Conservation (phyloP, 2,329 filamentous ascomycete genomes). For the Sporothrix schenckii region DNA sequence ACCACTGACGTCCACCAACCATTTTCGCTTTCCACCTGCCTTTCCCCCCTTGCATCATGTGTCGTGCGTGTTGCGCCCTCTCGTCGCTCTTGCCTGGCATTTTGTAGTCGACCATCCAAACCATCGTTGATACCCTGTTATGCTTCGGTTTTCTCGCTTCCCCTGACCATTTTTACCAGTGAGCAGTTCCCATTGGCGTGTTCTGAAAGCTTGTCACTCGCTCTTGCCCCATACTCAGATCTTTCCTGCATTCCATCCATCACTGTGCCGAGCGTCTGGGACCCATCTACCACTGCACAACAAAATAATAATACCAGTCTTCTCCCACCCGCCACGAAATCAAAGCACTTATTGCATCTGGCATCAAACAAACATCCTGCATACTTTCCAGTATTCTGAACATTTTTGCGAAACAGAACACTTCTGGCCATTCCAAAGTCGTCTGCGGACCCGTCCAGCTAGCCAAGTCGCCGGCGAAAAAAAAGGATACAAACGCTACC, state of each 20-base stretch:
- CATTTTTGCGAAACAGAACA: not conserved
- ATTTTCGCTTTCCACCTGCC: conserved; percentile 14
- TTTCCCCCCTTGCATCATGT: conserved; percentile 19
- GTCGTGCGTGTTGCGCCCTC: not conserved
- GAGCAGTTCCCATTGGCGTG: conserved; percentile 14
- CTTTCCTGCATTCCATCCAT: conserved; percentile 15
- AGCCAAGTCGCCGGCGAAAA: conserved; percentile 22
- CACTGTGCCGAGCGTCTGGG: not conserved
- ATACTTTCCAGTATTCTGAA: not conserved
- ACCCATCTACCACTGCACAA: not conserved
- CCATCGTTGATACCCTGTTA: conserved; percentile 18
- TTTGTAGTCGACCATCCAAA: conserved; percentile 2
- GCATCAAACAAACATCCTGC: not conserved
- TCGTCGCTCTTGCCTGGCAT: conserved; percentile 12
- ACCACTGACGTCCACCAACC: conserved; percentile 20
- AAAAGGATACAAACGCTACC: conserved; percentile 10
- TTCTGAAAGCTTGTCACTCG: conserved; percentile 28
- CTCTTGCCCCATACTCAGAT: conserved; percentile 19
- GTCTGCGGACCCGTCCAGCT: not conserved
- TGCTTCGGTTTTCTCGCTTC: conserved; percentile 15
- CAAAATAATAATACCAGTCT: not conserved
- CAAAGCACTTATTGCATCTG: not conserved
- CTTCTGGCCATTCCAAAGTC: not conserved
- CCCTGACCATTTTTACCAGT: not conserved
- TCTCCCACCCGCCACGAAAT: not conserved